phyloP scores from a whole-genome alignment of 1,284 basidiomycete species.

The Austroboletus niveus region DNA sequence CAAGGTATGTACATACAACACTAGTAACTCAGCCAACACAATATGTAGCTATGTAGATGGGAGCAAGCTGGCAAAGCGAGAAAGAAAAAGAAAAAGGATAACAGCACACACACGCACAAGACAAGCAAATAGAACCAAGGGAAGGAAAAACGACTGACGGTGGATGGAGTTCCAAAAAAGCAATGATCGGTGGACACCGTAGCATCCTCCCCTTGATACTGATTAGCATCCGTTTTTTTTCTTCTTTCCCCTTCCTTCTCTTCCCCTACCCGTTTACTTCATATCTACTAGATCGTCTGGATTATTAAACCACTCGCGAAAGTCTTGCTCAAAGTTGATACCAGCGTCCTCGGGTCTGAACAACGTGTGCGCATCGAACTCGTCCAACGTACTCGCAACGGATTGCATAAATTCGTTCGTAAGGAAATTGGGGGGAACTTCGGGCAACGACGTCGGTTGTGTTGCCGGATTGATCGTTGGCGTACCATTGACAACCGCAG shows the following conservation, averaged over 20 bases:
- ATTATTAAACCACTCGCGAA: conserved; percentile 64
- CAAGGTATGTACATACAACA: too few species aligned
- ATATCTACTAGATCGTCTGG: conserved; percentile 41
- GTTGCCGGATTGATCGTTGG: conserved; percentile 25
- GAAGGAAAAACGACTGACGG: too few species aligned
- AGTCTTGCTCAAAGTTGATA: conserved; percentile 64
- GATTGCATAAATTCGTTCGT: conserved; percentile 42
- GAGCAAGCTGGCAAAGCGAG: neutral
- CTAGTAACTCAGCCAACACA: too few species aligned
- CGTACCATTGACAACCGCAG: conserved; percentile 41
- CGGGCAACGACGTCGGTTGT: conserved; percentile 22
- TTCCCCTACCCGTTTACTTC: conserved; percentile 18
- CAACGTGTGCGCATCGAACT: conserved; percentile 40
- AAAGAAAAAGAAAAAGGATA: neutral
- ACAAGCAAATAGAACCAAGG: too few species aligned
- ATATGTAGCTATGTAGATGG: too few species aligned
- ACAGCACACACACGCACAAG: neutral
- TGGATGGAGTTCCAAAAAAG: too few species aligned
- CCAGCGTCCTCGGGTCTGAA: conserved; percentile 44
- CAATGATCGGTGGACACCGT: too few species aligned
- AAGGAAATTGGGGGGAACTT: conserved; percentile 34
- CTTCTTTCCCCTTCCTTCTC: too few species aligned
- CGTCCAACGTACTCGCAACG: conserved; percentile 40
- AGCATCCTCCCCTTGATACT: too few species aligned
- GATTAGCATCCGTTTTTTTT: too few species aligned